Evolutionary conservation across 192 early-diverging fungal species (phyloP).

Genomic region (Cetraspora pellucida): DNA sequence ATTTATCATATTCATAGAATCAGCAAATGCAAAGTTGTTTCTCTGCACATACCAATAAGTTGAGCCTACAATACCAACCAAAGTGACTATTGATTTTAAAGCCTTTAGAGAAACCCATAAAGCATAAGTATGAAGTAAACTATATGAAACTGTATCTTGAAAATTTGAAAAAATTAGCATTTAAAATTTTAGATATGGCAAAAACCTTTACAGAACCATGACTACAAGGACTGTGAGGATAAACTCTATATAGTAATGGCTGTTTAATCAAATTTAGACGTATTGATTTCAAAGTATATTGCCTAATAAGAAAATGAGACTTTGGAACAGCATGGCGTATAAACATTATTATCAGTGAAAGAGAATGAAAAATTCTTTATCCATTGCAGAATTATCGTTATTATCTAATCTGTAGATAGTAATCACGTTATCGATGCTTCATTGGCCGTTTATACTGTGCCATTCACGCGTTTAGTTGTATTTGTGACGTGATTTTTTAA

Average conservation of each 20-base stretch:
- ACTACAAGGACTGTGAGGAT: background rate
- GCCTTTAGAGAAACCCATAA: background rate
- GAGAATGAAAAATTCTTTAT: no score
- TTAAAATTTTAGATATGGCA: background rate
- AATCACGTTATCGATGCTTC: no score
- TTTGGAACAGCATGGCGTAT: background rate
- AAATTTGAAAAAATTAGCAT: background rate
- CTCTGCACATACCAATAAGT: constrained; percentile 7
- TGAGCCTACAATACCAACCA: background rate
- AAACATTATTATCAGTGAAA: background rate
- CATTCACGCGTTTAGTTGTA: no score
- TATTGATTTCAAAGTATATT: background rate
- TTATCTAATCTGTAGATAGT: no score
- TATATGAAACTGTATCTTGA: no score
- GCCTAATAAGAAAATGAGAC: background rate
- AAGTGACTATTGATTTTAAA: background rate
- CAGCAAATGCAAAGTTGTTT: background rate
- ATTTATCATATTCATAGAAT: background rate
- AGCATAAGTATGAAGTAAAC: background rate
- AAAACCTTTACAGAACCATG: background rate
- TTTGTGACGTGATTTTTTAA: no score
- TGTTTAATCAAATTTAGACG: background rate
- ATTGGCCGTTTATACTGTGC: no score
- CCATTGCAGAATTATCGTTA: no score
- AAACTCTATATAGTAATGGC: background rate